These are phyloP conservation scores for Alternaria dauci DNA, from an alignment of 2,329 filamentous ascomycete genomes.

Conservation along the genomic window DNA sequence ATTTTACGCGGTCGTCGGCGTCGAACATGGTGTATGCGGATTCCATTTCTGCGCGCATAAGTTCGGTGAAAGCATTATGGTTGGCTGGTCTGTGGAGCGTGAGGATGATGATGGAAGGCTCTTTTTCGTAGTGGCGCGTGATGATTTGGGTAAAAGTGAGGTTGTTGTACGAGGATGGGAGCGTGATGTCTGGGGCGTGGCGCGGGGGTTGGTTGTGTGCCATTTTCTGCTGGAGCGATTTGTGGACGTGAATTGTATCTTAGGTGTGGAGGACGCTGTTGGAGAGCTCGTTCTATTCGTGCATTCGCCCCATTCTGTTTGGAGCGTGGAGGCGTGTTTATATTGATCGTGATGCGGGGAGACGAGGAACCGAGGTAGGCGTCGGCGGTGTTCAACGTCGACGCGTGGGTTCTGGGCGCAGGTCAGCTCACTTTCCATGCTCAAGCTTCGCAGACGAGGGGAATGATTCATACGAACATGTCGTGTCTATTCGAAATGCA, in stretches of 20 bases:
- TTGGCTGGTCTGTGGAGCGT: conserved; percentile 70
- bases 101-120: conserved; percentile 67
- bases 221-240: background rate
- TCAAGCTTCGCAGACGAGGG: background rate
- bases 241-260: no score
- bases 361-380: conserved; percentile 16
- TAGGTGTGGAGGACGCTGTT: background rate
- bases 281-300: background rate
- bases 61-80: conserved; percentile 73
- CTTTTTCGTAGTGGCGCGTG: conserved; percentile 51
- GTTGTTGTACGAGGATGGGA: conserved; percentile 53
- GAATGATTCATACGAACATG: no score
- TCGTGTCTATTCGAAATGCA: background rate
- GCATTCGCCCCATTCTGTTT: background rate
- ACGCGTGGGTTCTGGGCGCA: background rate
- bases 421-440: background rate
- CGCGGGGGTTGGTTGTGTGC: conserved; percentile 17
- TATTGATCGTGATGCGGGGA: conserved; percentile 14
- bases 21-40: conserved; percentile 62
- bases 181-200: conserved; percentile 33
- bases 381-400: background rate
- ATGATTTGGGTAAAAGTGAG: conserved; percentile 54
- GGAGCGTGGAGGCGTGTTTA: background rate
- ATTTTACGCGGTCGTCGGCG: conserved; percentile 63
- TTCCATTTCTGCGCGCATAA: conserved; percentile 70